A percentile compares a stretch with the other conserved stretches of the same genome.
phyloP scores from a whole-genome alignment of 2,329 filamentous ascomycete genomes.

The Paramyrothecium sp. region DNA sequence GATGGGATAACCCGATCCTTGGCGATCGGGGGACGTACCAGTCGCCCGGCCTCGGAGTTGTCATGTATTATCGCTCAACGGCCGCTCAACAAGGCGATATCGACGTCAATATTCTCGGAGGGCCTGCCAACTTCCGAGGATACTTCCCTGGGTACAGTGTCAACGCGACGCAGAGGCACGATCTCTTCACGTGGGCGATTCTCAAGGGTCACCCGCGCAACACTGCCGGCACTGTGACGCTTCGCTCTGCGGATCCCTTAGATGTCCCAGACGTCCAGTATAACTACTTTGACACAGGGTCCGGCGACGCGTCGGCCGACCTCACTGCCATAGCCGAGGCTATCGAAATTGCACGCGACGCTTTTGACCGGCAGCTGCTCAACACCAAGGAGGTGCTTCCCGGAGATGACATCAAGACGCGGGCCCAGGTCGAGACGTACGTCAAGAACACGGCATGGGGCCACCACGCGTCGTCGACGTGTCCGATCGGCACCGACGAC shows the following conservation, averaged over 20 bases:
- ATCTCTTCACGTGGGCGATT: slow-evolving; percentile 38
- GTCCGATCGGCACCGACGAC: slow-evolving; percentile 27
- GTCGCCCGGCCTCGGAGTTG: slow-evolving; percentile 51
- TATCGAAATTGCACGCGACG: slow-evolving; percentile 48
- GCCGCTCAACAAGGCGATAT: slow-evolving; percentile 35
- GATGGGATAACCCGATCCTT: slow-evolving; percentile 25
- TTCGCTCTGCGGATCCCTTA: slow-evolving; percentile 60
- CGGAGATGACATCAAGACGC: slow-evolving; percentile 32
- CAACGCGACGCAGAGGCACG: slow-evolving; percentile 40
- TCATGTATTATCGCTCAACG: slow-evolving; percentile 36
- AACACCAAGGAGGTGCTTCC: slow-evolving; percentile 22
- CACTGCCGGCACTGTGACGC: slow-evolving; percentile 57
- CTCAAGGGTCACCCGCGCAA: slow-evolving; percentile 66
- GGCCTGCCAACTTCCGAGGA: slow-evolving; percentile 52
- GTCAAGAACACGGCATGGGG: slow-evolving; percentile 29
- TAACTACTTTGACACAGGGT: slow-evolving; percentile 56
- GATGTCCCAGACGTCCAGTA: slow-evolving; percentile 63
- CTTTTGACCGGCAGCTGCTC: slow-evolving; percentile 21
- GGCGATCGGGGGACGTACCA: slow-evolving; percentile 31
- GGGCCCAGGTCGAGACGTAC: slow-evolving; percentile 38
- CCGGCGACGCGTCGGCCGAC: slow-evolving; percentile 43
- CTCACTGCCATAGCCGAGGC: slow-evolving; percentile 56
- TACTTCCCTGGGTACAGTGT: slow-evolving; percentile 55
- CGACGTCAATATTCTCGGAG: slow-evolving; percentile 55
- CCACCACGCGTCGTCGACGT: slow-evolving; percentile 30